Conservation (phyloP, 106 monocot species). For the Narthecium ossifragum region DNA sequence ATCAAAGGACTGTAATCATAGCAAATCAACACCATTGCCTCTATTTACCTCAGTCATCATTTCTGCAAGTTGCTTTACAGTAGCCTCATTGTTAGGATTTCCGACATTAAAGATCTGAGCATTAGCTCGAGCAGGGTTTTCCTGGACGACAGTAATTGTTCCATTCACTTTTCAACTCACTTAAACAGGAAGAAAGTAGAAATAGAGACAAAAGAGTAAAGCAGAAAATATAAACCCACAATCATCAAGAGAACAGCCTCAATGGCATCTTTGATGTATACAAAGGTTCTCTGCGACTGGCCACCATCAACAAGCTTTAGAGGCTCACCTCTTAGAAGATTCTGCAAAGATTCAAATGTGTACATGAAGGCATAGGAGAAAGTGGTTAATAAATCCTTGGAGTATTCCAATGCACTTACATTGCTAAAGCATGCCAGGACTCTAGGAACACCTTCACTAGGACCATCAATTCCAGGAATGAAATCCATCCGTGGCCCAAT, state of each 20-base stretch:
- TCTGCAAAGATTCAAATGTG: slow-evolving; percentile 22
- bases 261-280: slow-evolving; percentile 81
- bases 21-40: background rate
- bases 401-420: slow-evolving; percentile 16
- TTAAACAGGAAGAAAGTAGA: background rate
- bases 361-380: background rate
- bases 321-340: slow-evolving; percentile 52
- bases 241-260: slow-evolving; percentile 76
- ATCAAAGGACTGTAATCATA: background rate
- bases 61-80: slow-evolving; percentile 60
- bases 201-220: background rate
- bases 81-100: slow-evolving; percentile 73
- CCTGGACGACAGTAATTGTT: slow-evolving; percentile 19
- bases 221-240: slow-evolving; percentile 12
- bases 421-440: slow-evolving; percentile 77
- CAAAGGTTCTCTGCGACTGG: slow-evolving; percentile 64
- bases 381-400: background rate
- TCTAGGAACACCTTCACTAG: slow-evolving; percentile 73
- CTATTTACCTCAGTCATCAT: slow-evolving; percentile 53
- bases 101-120: slow-evolving; percentile 69
- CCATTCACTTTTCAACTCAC: background rate
- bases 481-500: slow-evolving; percentile 84
- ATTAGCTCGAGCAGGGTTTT: slow-evolving; percentile 65
- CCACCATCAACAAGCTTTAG: slow-evolving; percentile 76
- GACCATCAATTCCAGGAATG: slow-evolving; percentile 79